A percentile compares a stretch with the other conserved stretches of the same genome.
Conservation (phyloP, 805 yeast genomes). For the Metschnikowia orientalis region DNA sequence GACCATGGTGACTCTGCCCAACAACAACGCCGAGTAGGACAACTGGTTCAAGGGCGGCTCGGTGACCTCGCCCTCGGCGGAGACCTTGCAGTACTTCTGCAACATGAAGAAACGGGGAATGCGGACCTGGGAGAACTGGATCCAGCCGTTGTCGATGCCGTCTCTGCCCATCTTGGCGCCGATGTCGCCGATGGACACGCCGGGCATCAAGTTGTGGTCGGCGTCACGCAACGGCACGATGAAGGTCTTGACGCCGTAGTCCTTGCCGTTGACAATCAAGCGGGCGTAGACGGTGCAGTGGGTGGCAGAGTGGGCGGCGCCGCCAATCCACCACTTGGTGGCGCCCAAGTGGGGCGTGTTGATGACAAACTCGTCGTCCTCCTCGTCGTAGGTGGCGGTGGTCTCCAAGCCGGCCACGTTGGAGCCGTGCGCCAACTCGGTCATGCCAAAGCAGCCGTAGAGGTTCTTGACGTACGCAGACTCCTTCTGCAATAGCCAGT, state of each 20-base stretch:
- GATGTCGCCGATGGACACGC: constrained; percentile 83
- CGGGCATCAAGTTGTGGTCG: constrained; percentile 69
- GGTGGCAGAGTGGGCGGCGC: constrained; percentile 92
- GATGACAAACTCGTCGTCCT: constrained; percentile 63
- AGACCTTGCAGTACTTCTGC: constrained; percentile 70
- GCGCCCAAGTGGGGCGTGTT: constrained; percentile 90
- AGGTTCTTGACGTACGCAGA: constrained; percentile 55
- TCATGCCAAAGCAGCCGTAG: constrained; percentile 60
- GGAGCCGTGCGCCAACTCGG: constrained; percentile 64
- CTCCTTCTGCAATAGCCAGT: constrained; percentile 75
- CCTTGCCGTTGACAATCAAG: constrained; percentile 73
- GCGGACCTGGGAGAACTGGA: constrained; percentile 77
- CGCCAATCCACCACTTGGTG: constrained; percentile 99
- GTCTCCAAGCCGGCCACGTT: constrained; percentile 92
- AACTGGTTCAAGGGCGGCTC: constrained; percentile 85
- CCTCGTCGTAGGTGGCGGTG: constrained; percentile 73
- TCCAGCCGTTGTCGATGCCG: constrained; percentile 96
- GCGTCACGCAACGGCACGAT: constrained; percentile 84
- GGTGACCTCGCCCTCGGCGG: constrained; percentile 62
- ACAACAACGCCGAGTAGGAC: constrained; percentile 79
- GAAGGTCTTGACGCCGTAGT: constrained; percentile 89
- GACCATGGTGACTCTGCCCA: constrained; percentile 90
- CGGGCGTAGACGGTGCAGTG: constrained; percentile 86
- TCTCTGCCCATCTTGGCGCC: constrained; percentile 96
- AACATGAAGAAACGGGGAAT: constrained; percentile 84